Evolutionary conservation across 805 yeast species (phyloP), one percentile per base, ranked within the genome.

Genomic region (Kazachstania kunashirensis): DNA sequence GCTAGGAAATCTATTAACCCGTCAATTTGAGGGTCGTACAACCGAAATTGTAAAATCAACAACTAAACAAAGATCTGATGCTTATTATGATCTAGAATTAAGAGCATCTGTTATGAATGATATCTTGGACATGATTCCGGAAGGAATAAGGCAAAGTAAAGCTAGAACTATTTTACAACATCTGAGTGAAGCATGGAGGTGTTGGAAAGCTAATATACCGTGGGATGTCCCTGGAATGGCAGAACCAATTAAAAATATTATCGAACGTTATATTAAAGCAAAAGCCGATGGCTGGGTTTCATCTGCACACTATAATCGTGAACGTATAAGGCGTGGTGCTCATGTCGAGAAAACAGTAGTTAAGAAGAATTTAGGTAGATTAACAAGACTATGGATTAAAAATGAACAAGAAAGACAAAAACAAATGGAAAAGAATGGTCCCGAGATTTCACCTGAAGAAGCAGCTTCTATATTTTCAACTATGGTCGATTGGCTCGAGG

Each of bases 171-270:
- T 92, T 36, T 60, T 92, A 33, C 97, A 92, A 51, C 99, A 92
- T 59, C 67, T 92, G 40, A 83, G 94, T 53, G 98, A 92, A 58
- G 98, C 98, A 0, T 92, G 99, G 99, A 68, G 98, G 56, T 92
- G 97, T 57, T 92, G 99, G 99, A 92, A 92, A 57, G 98, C 98
- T 2, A 89, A 92, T 53, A 81, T 92, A 40, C 95, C 96, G 0
- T 92, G 97, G 97, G 78, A 84, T 47, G 97, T 92, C 12, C 95
- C 95, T 1, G 97, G 97, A 0, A 66, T 92, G 61, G 98, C 99
- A 2, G 81, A 73, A 36, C 96, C 96, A 0, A 75, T 92, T 18
- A 92, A 79, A 46, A 73, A 75, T 30, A 84, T 92, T 26, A 88
- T 92, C 42, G 80, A 84, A 52, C 73, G 95, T 31, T 92, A 92